Conservation (phyloP, 345 rosid species). For the Pugionium dolabratum region DNA sequence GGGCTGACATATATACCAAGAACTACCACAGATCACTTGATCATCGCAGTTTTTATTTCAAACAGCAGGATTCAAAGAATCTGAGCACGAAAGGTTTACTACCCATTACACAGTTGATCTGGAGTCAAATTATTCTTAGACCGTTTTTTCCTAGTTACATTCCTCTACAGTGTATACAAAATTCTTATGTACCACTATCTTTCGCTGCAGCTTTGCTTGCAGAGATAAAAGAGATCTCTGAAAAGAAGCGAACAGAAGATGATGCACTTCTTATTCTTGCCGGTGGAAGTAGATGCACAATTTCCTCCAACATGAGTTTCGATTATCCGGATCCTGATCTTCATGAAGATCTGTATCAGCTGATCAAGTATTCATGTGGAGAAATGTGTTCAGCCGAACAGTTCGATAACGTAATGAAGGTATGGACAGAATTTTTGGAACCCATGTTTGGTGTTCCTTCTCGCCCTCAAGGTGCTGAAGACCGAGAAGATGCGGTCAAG, state of each 20-base stretch:
- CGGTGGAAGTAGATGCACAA: slow-evolving; percentile 71
- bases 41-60: too few relatives aligned
- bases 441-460: slow-evolving; percentile 79
- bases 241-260: slow-evolving; percentile 75
- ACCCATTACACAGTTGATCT: background rate
- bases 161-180: background rate
- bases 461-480: slow-evolving; percentile 85
- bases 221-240: slow-evolving; percentile 90
- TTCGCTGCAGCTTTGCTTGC: slow-evolving; percentile 70
- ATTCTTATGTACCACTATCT: slow-evolving; percentile 22
- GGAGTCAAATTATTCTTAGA: background rate
- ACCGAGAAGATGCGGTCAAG: slow-evolving; percentile 73
- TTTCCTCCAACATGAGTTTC: slow-evolving; percentile 70
- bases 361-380: slow-evolving; percentile 86
- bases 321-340: slow-evolving; percentile 76
- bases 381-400: slow-evolving; percentile 92
- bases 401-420: slow-evolving; percentile 81
- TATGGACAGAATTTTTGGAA: slow-evolving; percentile 94
- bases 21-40: too few relatives aligned
- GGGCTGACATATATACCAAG: too few relatives aligned
- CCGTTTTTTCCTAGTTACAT: slow-evolving; percentile 1
- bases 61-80: too few relatives aligned
- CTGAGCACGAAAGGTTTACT: slow-evolving; percentile 64
- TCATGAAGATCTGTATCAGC: slow-evolving; percentile 93
- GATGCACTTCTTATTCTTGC: slow-evolving; percentile 81